Evolutionary conservation across 768 basidiomycete genomes (phyloP), one percentile per base, ranked within the genome.

Genomic region (Hebeloma cylindrosporum): DNA sequence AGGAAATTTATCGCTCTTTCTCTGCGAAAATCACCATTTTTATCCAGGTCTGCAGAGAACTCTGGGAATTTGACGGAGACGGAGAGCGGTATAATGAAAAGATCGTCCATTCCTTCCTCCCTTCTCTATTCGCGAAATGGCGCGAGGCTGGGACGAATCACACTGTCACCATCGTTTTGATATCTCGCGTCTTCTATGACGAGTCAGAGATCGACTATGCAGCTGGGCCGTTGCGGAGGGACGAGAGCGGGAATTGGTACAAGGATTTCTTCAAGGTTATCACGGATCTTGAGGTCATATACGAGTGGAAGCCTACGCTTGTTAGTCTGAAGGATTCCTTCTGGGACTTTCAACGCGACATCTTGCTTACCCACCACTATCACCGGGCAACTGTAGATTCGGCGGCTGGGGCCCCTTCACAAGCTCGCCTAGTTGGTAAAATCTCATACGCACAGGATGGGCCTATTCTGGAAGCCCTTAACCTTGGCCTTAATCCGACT

Each of bases 241-340:
- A 93, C 55, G 88, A 90, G 43, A 74, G 83, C 34, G 85, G 83
- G 7, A 65, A 68, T 23, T 91, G 83, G 82, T 93, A 93, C 69
- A 95, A 96, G 64, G 96, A 96, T 61, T 95, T 94, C 57, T 97
- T 83, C 78, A 93, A 95, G 65, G 85, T 98, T 54, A 88, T 94
- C 59, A 88, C 91, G 3, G 95, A 98, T 60, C 72, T 95, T 23
- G 93, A 98, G 58, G 81, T 91, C 35, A 75, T 92, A 32, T 71
- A 80, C 46, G 90, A 94, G 57, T 95, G 93, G 91, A 85, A 85
- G 51, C 78, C 85, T 1, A 91, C 88, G 0, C 77, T 97, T 4
- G 83, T 89, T 48, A 82, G 79, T 59, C 77, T 98, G 59, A 95
- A 94, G 62, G 82, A 88, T 60, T 83, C 92, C 2, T 87, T 92